These are phyloP conservation scores for Colletotrichum sidae DNA, from an alignment of 2,329 filamentous ascomycete species.

Conservation along the genomic window DNA sequence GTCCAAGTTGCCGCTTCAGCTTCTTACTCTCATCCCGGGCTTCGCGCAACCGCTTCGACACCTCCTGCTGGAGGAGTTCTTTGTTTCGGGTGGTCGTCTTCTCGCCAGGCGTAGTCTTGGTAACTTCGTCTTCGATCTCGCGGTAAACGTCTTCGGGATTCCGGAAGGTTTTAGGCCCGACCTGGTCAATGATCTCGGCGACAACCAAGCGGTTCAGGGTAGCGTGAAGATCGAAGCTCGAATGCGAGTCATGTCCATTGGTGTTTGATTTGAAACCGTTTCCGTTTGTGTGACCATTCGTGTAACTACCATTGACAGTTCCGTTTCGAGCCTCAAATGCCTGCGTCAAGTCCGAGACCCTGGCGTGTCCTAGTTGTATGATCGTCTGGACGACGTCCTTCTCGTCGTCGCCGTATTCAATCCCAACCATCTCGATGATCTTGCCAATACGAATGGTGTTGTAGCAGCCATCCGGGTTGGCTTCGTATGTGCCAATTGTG, in stretches of 20 bases:
- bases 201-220: conserved; percentile 68
- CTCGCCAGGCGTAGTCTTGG: conserved; percentile 58
- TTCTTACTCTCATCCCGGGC: conserved; percentile 64
- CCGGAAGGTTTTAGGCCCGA: conserved; percentile 67
- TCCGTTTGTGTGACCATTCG: conserved; percentile 43
- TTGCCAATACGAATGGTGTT: conserved; percentile 84
- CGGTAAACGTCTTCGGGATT: conserved; percentile 70
- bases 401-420: conserved; percentile 79
- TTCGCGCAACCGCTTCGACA: conserved; percentile 64
- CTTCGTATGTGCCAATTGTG: conserved; percentile 81
- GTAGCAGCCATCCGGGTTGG: conserved; percentile 84
- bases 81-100: conserved; percentile 69
- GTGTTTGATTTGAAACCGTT: conserved; percentile 48
- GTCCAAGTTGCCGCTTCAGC: conserved; percentile 64
- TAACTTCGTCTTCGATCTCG: conserved; percentile 73
- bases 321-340: conserved; percentile 58
- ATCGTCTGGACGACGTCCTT: conserved; percentile 80
- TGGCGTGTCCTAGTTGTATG: conserved; percentile 81
- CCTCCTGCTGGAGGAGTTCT: conserved; percentile 67
- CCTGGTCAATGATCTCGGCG: conserved; percentile 75
- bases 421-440: conserved; percentile 80
- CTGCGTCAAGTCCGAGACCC: conserved; percentile 75
- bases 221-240: conserved; percentile 61
- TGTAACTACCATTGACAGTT: conserved; percentile 39
- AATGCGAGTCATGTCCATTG: conserved; percentile 54